Evolutionary conservation across 768 basidiomycete genomes (phyloP).

Genomic region (Leccinum ochraceum): DNA sequence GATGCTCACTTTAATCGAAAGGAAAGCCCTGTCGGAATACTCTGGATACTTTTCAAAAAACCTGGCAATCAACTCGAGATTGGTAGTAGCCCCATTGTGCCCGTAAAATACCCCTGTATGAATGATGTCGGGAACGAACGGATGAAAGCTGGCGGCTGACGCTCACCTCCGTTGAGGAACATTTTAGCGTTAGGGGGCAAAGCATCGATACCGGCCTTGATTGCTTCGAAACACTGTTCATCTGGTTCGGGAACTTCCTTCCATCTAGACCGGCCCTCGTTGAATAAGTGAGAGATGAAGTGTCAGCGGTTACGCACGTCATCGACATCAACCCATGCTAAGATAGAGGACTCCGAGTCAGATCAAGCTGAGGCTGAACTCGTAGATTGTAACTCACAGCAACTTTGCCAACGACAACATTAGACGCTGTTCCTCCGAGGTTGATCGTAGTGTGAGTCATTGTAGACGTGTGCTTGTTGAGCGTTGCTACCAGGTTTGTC

Average conservation of each 20-base stretch:
- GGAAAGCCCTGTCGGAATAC: constrained; percentile 34
- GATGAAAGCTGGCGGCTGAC: no score
- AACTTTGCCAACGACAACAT: constrained; percentile 37
- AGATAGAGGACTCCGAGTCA: background rate
- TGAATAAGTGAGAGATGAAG: background rate
- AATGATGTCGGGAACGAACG: constrained; percentile 40
- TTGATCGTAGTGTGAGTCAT: constrained; percentile 35
- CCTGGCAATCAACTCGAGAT: constrained; percentile 48
- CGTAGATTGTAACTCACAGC: constrained; percentile 28
- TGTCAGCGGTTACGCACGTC: constrained; percentile 36
- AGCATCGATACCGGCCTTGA: constrained; percentile 43
- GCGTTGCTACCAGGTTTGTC: background rate
- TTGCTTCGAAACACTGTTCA: constrained; percentile 45
- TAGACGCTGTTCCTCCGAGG: constrained; percentile 41
- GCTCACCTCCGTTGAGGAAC: constrained; percentile 52
- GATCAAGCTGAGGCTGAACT: background rate
- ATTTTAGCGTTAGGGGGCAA: constrained; percentile 47
- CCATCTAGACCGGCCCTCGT: background rate
- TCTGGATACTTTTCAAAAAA: constrained; percentile 47
- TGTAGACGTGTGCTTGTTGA: background rate
- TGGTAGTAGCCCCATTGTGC: constrained; percentile 37
- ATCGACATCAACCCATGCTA: constrained; percentile 61
- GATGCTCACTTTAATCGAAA: constrained; percentile 35
- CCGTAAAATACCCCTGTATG: constrained; percentile 59
- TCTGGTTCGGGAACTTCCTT: constrained; percentile 1